Evolutionary conservation across 2,329 filamentous ascomycete species (phyloP).

Genomic region (Corynespora cassiicola): DNA sequence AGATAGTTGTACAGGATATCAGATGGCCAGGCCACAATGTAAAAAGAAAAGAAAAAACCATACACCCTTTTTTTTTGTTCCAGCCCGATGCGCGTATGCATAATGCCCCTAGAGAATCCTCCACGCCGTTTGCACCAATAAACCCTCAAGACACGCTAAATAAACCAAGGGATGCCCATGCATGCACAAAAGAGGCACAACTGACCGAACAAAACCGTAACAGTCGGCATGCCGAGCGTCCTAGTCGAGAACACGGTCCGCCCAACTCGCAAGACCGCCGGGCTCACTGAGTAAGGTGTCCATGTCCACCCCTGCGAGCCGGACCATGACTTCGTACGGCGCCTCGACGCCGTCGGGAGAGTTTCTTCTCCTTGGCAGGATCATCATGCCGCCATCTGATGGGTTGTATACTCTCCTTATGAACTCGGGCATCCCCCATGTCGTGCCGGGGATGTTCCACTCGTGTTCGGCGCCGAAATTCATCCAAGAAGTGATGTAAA

Average conservation of each 20-base stretch:
- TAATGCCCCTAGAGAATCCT: constrained; percentile 21
- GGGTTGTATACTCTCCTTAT: constrained; percentile 37
- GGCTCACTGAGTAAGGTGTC: constrained; percentile 33
- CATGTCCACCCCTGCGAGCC: constrained; percentile 43
- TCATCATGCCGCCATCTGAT: constrained; percentile 42
- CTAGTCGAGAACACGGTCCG: constrained; percentile 33
- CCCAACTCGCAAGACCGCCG: constrained; percentile 35
- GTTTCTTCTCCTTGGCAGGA: constrained; percentile 37
- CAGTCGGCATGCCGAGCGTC: too few relatives aligned
- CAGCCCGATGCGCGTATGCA: constrained; percentile 25
- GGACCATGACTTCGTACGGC: constrained; percentile 42
- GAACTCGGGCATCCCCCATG: constrained; percentile 39
- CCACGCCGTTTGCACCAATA: constrained; percentile 19
- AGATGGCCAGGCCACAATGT: constrained; percentile 27
- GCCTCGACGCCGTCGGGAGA: constrained; percentile 29
- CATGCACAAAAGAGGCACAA: background rate
- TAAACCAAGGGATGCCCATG: too few relatives aligned
- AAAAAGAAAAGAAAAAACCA: constrained; percentile 22
- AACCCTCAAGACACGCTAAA: too few relatives aligned
- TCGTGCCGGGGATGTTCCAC: constrained; percentile 44
- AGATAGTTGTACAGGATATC: constrained; percentile 46
- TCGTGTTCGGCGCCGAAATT: constrained; percentile 39
- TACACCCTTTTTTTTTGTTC: too few relatives aligned
- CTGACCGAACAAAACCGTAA: background rate
- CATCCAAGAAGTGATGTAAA: constrained; percentile 44